Conservation (phyloP, 768 basidiomycete genomes). For the Crucibulum laeve region DNA sequence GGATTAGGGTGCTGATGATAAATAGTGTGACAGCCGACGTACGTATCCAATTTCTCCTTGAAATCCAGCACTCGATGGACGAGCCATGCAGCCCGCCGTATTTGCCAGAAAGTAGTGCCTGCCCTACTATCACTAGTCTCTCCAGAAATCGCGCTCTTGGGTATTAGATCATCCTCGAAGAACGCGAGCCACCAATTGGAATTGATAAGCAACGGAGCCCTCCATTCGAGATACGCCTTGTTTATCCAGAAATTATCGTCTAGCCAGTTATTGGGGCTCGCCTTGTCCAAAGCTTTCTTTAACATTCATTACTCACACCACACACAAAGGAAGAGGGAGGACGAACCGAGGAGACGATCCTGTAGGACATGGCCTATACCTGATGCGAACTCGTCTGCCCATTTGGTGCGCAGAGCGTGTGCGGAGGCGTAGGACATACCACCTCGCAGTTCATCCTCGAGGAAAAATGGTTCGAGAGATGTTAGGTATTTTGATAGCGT, state of each 20-base stretch:
- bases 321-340: slow-evolving; percentile 3
- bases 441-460: slow-evolving; percentile 64
- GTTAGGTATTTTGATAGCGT: slow-evolving; percentile 76
- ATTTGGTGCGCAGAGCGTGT: slow-evolving; percentile 48
- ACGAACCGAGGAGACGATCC: slow-evolving; percentile 67
- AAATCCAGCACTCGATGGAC: slow-evolving; percentile 68
- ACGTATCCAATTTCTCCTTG: slow-evolving; percentile 64
- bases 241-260: slow-evolving; percentile 91
- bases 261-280: slow-evolving; percentile 89
- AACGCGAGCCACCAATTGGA: slow-evolving; percentile 97
- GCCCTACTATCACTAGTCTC: slow-evolving; percentile 32
- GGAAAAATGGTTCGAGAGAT: slow-evolving; percentile 74
- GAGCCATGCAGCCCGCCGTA: slow-evolving; percentile 82
- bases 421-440: slow-evolving; percentile 47
- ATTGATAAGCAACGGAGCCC: slow-evolving; percentile 79
- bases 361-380: slow-evolving; percentile 70
- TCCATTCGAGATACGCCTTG: slow-evolving; percentile 85
- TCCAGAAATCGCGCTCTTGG: slow-evolving; percentile 31
- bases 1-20: slow-evolving; percentile 3
- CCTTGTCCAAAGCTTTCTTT: slow-evolving; percentile 65
- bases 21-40: slow-evolving; percentile 18
- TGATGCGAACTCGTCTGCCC: slow-evolving; percentile 64
- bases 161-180: slow-evolving; percentile 66
- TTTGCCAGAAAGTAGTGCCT: slow-evolving; percentile 75
- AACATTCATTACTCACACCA: neutral